Base-by-base conservation (phyloP, 768 basidiomycete species). In the Botryobasidium botryosum region DNA sequence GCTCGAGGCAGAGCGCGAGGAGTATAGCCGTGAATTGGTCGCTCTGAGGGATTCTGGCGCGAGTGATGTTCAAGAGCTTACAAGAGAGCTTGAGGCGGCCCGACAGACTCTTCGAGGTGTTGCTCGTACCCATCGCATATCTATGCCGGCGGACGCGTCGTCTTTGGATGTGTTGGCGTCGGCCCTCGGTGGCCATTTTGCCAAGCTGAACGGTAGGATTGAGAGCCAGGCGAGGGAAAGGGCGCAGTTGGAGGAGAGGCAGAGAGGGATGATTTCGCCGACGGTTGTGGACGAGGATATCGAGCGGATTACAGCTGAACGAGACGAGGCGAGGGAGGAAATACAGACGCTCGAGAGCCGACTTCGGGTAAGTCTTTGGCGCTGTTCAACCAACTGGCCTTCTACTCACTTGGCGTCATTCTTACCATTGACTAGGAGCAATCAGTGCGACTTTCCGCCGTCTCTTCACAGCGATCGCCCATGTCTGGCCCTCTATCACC, bases 51-150 rank as follows among this genome's bases (percentile, higher is more conserved):
- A n/a, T n/a, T n/a, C 68, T 40, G 53, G 61, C 43, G 54, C 52
- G 18, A 63, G 62, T 5, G 53, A n/a, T n/a, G n/a, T n/a, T n/a
- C n/a, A n/a, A n/a, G n/a, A n/a, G n/a, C n/a, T n/a, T 67, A 17
- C 56, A 59, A 40, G 55, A 61, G 74, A 81, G 51, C 57, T 81
- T 20, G 70, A 74, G 38, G 61, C 65, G 2, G 69, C 70, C 6
- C 55, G 69, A 7, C 63, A 63, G 4, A 60, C 66, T 12, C 54
- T 84, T 26, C 68, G 66, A 40, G 55, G 49, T 4, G 59, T 85
- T 50, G 66, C 78, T 47, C 69, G 70, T 51, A 64, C 64, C 28
- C 71, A 79, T 53, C 67, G 65, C 13, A 66, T 84, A 51, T 65
- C 67, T n/a, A 58, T 74, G 18, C 69, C 64, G 36, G 55, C 59